Evolutionary conservation across 164 flowering plant genomes (phyloP).

Genomic region (Berberis thunbergii): DNA sequence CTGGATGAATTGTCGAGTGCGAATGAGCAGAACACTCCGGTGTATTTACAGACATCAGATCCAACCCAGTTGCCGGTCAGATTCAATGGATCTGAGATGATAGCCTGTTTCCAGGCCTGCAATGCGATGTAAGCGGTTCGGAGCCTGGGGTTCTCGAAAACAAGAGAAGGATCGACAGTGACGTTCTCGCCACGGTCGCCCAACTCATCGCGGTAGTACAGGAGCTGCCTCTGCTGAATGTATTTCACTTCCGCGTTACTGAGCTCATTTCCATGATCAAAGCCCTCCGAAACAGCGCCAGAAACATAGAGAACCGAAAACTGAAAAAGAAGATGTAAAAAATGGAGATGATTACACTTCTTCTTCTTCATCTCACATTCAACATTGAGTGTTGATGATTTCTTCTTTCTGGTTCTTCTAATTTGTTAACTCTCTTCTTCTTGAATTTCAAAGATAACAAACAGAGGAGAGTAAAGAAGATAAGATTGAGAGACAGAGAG

Average conservation of each 20-base stretch:
- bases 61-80: constrained; percentile 73
- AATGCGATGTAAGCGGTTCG: constrained; percentile 71
- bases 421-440: background rate
- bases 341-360: constrained; percentile 12
- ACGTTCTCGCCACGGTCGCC: constrained; percentile 61
- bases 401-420: too few species aligned
- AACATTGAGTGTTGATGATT: background rate
- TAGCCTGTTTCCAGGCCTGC: constrained; percentile 85
- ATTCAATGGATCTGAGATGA: constrained; percentile 71
- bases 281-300: background rate
- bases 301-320: background rate
- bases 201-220: constrained; percentile 69
- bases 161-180: constrained; percentile 50
- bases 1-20: constrained; percentile 33
- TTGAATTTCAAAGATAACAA: too few species aligned
- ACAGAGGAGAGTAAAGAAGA: background rate
- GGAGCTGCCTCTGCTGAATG: constrained; percentile 62
- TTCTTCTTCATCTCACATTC: constrained; percentile 35
- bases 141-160: constrained; percentile 51
- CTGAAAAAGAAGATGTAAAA: constrained; percentile 10
- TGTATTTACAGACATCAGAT: constrained; percentile 65
- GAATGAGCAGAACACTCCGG: constrained; percentile 58
- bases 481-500: background rate
- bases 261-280: constrained; percentile 27
- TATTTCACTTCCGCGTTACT: constrained; percentile 41